Evolutionary conservation across 768 basidiomycete genomes (phyloP).

Genomic region (Lactarius sp.): DNA sequence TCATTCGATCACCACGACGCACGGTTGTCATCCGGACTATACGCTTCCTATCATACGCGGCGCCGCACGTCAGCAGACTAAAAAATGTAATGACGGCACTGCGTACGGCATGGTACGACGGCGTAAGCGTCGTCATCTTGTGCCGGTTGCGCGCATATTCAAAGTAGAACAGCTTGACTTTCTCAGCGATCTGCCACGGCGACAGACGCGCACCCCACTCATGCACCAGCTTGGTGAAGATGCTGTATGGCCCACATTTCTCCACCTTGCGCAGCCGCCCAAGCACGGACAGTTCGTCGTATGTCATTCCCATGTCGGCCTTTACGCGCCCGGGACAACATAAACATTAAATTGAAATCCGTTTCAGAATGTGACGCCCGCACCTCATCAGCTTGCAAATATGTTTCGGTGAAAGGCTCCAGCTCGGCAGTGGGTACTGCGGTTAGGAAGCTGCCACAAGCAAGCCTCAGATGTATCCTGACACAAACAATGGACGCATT

Average conservation of each 20-base stretch:
- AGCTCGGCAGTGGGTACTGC: constrained; percentile 95
- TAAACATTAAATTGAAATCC: no score
- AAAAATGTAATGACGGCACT: background rate
- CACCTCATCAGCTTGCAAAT: constrained; percentile 95
- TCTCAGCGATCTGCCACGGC: constrained; percentile 86
- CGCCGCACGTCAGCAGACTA: background rate
- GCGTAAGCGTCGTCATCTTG: constrained; percentile 97
- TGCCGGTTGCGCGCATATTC: constrained; percentile 95
- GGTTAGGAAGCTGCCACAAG: constrained; percentile 65
- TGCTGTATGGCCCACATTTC: constrained; percentile 97
- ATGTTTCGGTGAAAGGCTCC: constrained; percentile 90
- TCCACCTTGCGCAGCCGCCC: constrained; percentile 92
- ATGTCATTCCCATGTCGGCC: constrained; percentile 99
- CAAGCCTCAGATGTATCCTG: background rate
- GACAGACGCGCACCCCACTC: constrained; percentile 89
- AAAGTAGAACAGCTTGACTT: constrained; percentile 96
- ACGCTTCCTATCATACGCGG: constrained; percentile 63
- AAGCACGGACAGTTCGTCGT: constrained; percentile 91
- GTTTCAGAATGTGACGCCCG: constrained; percentile 14
- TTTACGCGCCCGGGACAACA: constrained; percentile 29
- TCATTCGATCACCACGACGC: constrained; percentile 29
- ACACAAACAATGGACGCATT: background rate
- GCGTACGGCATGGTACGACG: constrained; percentile 88
- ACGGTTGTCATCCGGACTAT: constrained; percentile 97
- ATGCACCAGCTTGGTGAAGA: constrained; percentile 90